phyloP scores from a whole-genome alignment of 306 rosid genomes.

The Spatholobus suberectus region DNA sequence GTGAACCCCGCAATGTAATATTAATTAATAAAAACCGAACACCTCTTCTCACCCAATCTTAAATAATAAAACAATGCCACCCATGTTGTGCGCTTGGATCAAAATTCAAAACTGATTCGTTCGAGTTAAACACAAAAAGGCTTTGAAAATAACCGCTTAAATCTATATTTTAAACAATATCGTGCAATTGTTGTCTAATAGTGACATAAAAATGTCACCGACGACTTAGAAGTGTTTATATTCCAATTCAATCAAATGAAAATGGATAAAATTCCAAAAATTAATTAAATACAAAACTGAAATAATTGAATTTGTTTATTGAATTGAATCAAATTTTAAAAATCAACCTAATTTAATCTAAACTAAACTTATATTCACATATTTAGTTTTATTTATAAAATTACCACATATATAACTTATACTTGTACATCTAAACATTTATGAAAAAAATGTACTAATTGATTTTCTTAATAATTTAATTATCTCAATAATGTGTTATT shows the following conservation, averaged over 20 bases:
- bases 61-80: neutral
- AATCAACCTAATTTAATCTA: too few relatives aligned
- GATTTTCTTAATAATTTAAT: too few relatives aligned
- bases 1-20: neutral
- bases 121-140: neutral
- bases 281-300: too few relatives aligned
- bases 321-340: neutral
- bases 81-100: neutral
- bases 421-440: too few relatives aligned
- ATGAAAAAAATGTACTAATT: too few relatives aligned
- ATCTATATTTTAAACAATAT: neutral
- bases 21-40: conserved; percentile 26
- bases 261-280: neutral
- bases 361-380: too few relatives aligned
- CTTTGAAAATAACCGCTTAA: neutral
- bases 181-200: neutral
- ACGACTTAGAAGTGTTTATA: neutral
- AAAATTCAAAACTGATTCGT: neutral
- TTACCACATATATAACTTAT: too few relatives aligned
- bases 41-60: neutral
- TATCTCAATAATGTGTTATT: too few relatives aligned
- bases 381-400: too few relatives aligned
- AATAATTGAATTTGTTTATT: too few relatives aligned
- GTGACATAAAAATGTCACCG: neutral
- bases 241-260: too few relatives aligned